Conservation (phyloP, 2,329 filamentous ascomycete species). For the Triangularia setosa region DNA sequence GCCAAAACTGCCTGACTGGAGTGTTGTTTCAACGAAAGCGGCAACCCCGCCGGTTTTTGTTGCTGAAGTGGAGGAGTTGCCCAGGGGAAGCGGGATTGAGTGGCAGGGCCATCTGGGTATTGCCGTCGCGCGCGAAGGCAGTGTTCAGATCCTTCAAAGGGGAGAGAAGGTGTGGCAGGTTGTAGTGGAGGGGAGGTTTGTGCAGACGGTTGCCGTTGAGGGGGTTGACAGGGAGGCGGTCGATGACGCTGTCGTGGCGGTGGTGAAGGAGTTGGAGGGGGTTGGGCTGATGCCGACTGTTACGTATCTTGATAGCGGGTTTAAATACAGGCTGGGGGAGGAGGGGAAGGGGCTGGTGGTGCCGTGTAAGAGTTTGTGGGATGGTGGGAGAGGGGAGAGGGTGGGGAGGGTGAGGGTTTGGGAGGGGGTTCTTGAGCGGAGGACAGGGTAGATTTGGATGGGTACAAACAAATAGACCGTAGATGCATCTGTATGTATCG, state of each 20-base stretch:
- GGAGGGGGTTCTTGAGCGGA: neutral
- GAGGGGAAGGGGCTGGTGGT: slow-evolving; percentile 29
- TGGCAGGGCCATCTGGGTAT: slow-evolving; percentile 73
- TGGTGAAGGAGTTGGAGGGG: neutral
- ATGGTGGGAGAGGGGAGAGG: slow-evolving; percentile 31
- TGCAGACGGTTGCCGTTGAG: slow-evolving; percentile 21
- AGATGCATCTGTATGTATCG: too few species aligned
- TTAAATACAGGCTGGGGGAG: neutral
- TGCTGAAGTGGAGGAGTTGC: slow-evolving; percentile 72
- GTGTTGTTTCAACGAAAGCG: slow-evolving; percentile 19
- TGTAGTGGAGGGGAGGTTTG: slow-evolving; percentile 9
- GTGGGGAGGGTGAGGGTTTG: slow-evolving; percentile 32
- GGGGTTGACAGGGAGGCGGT: neutral
- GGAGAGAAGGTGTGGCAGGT: slow-evolving; percentile 8
- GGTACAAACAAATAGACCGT: too few species aligned
- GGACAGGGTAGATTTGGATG: too few species aligned
- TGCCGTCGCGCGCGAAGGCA: slow-evolving; percentile 28
- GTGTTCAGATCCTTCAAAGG: slow-evolving; percentile 6
- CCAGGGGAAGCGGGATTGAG: slow-evolving; percentile 70
- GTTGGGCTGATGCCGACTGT: slow-evolving; percentile 7
- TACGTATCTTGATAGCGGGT: slow-evolving; percentile 21
- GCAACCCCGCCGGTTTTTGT: slow-evolving; percentile 65
- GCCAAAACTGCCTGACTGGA: slow-evolving; percentile 48
- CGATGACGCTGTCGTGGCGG: slow-evolving; percentile 4
- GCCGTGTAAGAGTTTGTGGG: slow-evolving; percentile 43